Evolutionary conservation across 345 rosid genomes (phyloP), one percentile per base, ranked within the genome.

Genomic region (Citrus reticulata): DNA sequence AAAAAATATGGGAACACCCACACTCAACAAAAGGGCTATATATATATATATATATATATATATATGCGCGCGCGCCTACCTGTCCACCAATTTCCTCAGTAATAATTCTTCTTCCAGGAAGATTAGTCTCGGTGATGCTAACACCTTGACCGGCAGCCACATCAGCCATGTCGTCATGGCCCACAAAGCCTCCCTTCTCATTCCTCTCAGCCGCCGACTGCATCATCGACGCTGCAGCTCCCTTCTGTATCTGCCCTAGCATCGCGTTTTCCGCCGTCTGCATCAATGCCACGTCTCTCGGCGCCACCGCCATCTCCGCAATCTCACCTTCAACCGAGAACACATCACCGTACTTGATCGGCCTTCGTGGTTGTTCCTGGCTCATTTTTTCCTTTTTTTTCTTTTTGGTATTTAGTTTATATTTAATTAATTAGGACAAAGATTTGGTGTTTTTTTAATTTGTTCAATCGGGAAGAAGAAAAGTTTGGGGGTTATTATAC

Each of bases 261-360:
- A 82, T 30, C 4, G 74, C 27, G 14, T 39, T 84, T 81, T 82
- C 88, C 70, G 77, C 82, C 60, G 46, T 75, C 84, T 62, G 90
- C 85, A 83, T 83, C 69, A 55, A 75, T 30, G 79, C 74, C 0
- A 74, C 87, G 25, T 84, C 87, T 67, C 64, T 66, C 24, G 83
- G 86, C 4, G 82, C 79, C 77, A 84, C 84, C 49, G 74, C 55
- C 70, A 74, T 79, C 69, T 75, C 59, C 2, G 87, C 84, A 1
- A 89, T 77, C 17, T 83, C 82, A 3, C 88, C 85, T 7, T 81
- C 32, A 34, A 85, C 75, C 17, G 35, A 2, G 70, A 87, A 87
- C 75, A 80, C 79, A 40, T 89, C 90, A 5, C 85, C 88, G 68
- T 82, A 57, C 63, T 59, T 85, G 70, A 64, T 25, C 37, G 76